Percentiles rank a stretch among this genome's conserved stretches.
phyloP scores from a whole-genome alignment of 352 stramenopile species.

The Phytopythium montanum region DNA sequence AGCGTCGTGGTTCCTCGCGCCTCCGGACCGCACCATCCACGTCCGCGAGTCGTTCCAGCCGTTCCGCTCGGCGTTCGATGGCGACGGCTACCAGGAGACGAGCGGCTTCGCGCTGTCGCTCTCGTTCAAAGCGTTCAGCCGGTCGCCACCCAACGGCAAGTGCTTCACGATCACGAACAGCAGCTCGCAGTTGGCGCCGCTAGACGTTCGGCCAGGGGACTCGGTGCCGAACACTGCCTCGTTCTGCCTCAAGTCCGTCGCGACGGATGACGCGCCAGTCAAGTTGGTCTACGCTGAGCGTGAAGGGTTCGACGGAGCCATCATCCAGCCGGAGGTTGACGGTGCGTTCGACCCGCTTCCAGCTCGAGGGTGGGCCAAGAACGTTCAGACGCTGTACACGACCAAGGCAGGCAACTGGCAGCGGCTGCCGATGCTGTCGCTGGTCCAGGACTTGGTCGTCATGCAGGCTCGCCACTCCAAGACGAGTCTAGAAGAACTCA shows the following conservation, averaged over 20 bases:
- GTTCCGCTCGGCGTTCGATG: constrained; percentile 27
- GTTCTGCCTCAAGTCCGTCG: constrained; percentile 32
- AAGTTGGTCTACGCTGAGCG: constrained; percentile 35
- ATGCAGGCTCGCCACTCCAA: constrained; percentile 22
- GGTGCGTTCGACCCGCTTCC: constrained; percentile 24
- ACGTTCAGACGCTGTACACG: constrained; percentile 18
- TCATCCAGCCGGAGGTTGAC: constrained; percentile 30
- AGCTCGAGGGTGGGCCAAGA: constrained; percentile 24
- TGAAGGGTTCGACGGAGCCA: constrained; percentile 5
- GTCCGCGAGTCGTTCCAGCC: constrained; percentile 30
- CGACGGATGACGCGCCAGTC: constrained; percentile 25
- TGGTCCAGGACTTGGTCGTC: constrained; percentile 33
- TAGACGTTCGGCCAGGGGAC: constrained; percentile 7
- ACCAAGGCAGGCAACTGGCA: constrained; percentile 20
- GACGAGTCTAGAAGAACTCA: constrained; percentile 29
- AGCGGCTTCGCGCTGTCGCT: constrained; percentile 19
- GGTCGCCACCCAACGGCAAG: constrained; percentile 21
- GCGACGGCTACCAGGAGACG: constrained; percentile 4
- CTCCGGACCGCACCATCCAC: constrained; percentile 24
- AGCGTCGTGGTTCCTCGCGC: constrained; percentile 24
- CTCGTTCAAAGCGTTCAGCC: constrained; percentile 36
- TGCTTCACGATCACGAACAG: constrained; percentile 23
- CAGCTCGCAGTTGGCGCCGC: constrained; percentile 10
- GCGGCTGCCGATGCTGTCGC: constrained; percentile 17
- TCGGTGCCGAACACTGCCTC: constrained; percentile 7